A percentile compares a stretch with the other conserved stretches of the same genome.
phyloP scores from a whole-genome alignment of 495 filamentous ascomycete genomes.

The Hyaloscypha finlandica region DNA sequence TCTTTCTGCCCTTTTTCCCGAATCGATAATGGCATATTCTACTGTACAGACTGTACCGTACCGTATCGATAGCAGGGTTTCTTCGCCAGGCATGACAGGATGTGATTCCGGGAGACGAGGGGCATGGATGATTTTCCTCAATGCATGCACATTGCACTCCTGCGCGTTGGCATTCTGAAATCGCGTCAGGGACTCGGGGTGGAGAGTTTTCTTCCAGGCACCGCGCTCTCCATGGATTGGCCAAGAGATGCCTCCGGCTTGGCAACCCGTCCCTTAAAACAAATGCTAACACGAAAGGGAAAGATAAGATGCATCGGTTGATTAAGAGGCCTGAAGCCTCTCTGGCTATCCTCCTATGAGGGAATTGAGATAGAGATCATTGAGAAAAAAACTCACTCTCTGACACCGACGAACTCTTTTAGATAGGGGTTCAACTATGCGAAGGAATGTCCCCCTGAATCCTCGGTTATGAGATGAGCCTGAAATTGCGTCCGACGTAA shows the following conservation, averaged over 20 bases:
- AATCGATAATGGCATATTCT: conserved; percentile 2
- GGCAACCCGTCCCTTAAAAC: not conserved
- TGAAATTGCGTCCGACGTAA: not conserved
- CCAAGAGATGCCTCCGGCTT: not conserved
- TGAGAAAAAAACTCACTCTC: not conserved
- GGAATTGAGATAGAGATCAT: not conserved
- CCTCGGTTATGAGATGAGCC: no score
- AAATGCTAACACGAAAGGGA: not conserved
- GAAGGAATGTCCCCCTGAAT: no score
- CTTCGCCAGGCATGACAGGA: not conserved
- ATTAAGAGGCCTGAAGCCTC: no score
- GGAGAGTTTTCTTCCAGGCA: not conserved
- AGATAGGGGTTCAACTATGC: not conserved
- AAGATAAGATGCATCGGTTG: no score
- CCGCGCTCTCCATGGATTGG: not conserved
- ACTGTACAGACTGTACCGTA: no score
- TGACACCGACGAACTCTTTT: not conserved
- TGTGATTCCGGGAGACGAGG: not conserved
- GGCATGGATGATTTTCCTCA: not conserved
- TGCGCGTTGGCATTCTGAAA: no score
- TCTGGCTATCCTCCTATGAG: not conserved
- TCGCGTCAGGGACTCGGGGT: no score
- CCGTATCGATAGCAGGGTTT: not conserved
- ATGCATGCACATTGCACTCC: not conserved
- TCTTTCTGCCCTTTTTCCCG: not conserved